Evolutionary conservation across 2,329 filamentous ascomycete species (phyloP).

Genomic region (Rutstroemia sp.): DNA sequence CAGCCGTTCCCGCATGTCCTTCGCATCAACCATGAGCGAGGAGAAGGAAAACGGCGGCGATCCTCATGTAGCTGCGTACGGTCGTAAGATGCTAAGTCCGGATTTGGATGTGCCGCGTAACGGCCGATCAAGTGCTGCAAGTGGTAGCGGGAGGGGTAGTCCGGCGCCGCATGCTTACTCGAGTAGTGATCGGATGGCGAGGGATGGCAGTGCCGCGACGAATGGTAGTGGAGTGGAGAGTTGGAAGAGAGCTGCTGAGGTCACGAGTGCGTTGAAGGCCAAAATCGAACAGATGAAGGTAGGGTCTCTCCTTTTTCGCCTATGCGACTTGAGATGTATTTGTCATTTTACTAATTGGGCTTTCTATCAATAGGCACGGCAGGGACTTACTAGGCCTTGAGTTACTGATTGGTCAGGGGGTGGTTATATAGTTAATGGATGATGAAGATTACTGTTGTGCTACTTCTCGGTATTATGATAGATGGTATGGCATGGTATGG

Average conservation of each 20-base stretch:
- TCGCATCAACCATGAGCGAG: slow-evolving; percentile 58
- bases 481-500: neutral
- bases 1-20: slow-evolving; percentile 40
- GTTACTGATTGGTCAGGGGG: neutral
- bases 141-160: slow-evolving; percentile 28
- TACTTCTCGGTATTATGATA: neutral
- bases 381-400: slow-evolving; percentile 40
- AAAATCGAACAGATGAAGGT: slow-evolving; percentile 98
- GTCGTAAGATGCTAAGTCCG: slow-evolving; percentile 27
- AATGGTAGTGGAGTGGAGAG: slow-evolving; percentile 66
- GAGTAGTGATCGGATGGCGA: slow-evolving; percentile 24
- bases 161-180: slow-evolving; percentile 21
- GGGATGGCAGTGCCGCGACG: slow-evolving; percentile 23
- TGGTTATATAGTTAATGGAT: slow-evolving; percentile 1
- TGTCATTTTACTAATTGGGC: slow-evolving; percentile 4
- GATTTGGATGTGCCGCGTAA: slow-evolving; percentile 26
- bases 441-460: too few relatives aligned
- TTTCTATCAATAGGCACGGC: slow-evolving; percentile 36
- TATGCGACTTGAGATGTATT: neutral
- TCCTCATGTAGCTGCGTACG: slow-evolving; percentile 20
- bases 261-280: slow-evolving; percentile 94
- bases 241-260: slow-evolving; percentile 94
- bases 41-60: slow-evolving; percentile 68
- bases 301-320: slow-evolving; percentile 16
- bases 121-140: slow-evolving; percentile 26